Base-by-base conservation (phyloP, 73 alveolate species). In the Paramecium caudatum region DNA sequence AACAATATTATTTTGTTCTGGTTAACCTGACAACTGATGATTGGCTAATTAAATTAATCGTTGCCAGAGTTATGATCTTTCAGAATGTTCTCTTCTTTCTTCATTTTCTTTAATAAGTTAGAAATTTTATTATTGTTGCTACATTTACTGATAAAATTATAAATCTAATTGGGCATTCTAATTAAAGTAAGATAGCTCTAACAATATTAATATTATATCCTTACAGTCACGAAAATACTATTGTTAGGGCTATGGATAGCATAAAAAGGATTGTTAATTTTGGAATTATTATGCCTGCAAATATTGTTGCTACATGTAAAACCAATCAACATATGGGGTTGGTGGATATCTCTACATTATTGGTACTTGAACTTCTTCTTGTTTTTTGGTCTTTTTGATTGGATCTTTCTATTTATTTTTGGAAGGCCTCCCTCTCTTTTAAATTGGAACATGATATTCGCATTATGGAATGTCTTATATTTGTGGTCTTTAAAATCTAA, bases 361-460 rank as follows among this genome's bases (percentile, higher is more conserved):
- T 33, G 83, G 49, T 41, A 41, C 49, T 41, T 41, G 47, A 13
- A 30, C 34, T 4, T 36, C 83, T 41, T 41, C 68, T 74, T 74
- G 43, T 3, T 17, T 47, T 74, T 74, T 55, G 1, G 80, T 43
- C 37, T 74, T 74, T 5, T 74, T 36, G 1, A 45, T 45, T 0
- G 41, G 17, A 16, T 74, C 62, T 45, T 74, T 39, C 68, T 74
- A 74, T 39, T 74, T 41, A 17, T 17, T 1, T 55, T 55, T 55
- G 23, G 83, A 16, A 65, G 83, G 83, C 39, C 88, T 74, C 8
- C 88, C 88, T 74, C 88, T 74, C 21, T 45, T 74, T 1, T 33
- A 36, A 37, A 30, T 74, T 19, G 88, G 88, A 16, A 74, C 17
- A 39, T 74, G 36, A 74, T 39, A 36, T 21, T 74, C 88, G 15